Base-by-base conservation (phyloP, 1,284 basidiomycete species). In the Fomitopsis palustris region DNA sequence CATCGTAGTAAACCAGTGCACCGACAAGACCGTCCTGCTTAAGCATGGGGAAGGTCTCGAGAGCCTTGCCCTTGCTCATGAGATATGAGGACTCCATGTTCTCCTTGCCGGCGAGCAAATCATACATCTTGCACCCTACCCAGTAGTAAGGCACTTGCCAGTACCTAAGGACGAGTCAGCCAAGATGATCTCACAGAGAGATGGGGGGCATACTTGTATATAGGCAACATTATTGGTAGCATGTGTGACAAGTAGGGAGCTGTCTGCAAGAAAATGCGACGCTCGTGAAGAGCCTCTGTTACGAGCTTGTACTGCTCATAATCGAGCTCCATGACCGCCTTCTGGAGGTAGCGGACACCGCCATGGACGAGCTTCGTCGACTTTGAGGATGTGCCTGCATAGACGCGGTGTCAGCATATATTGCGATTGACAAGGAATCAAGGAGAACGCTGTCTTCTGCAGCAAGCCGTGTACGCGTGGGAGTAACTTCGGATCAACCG, bases 121-220 rank as follows among this genome's bases (percentile, higher is more conserved):
- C 96, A 78, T 99, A 99, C 81, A 97, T 81, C 80, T 98, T 98
- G 79, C 93, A 96, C 17, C 96, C 96, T 2, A 87, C 88, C 79
- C 87, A 96, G 76, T 96, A 98, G 76, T 98, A 98, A 0, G 96
- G 96, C 4, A 98, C 83, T 70, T 98, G 95, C 95, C 96, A 98
- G 76, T 93, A 96, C 61, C 88, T 93, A 67, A 19, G 65, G 71
- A 55, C n/a, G 4, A 17, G 31, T 9, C 19, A 23, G n/a, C 27
- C 10, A 19, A 25, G 6, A 17, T 31, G 10, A 43, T 5, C 27
- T 47, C 19, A 35, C 2, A 4, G 14, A 19, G 9, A 12, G 25
- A 17, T 38, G 17, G 14, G 5, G 8, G 21, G 70, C 85, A 55
- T 62, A 91, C 85, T 92, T 92, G 82, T 96, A 96, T 54, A 95